phyloP scores from a whole-genome alignment of 805 yeast species.

The Helenozyma baotianmanensis region DNA sequence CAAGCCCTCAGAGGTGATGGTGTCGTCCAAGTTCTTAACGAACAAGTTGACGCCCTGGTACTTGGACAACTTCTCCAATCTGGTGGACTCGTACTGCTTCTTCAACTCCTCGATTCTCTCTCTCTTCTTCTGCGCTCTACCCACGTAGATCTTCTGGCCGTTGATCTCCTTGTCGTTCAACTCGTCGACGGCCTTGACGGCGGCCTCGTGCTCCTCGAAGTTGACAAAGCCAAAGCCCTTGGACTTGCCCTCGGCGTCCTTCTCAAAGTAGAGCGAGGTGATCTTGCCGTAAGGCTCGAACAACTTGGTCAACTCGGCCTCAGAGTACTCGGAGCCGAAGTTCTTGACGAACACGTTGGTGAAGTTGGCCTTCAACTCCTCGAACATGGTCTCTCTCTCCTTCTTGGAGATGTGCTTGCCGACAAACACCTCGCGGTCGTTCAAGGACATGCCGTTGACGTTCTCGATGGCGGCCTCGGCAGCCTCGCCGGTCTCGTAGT shows the following conservation, averaged over 20 bases:
- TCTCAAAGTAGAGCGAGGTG: conserved; percentile 78
- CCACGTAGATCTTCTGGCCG: conserved; percentile 87
- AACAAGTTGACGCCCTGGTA: conserved; percentile 97
- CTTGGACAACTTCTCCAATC: conserved; percentile 86
- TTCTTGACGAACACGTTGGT: conserved; percentile 96
- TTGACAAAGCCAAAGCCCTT: conserved; percentile 96
- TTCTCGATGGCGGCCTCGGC: conserved; percentile 94
- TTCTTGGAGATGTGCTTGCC: conserved; percentile 89
- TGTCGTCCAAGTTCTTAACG: conserved; percentile 93
- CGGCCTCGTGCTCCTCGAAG: conserved; percentile 82
- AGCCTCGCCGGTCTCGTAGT: conserved; percentile 87
- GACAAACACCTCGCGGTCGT: conserved; percentile 92
- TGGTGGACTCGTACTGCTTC: conserved; percentile 87
- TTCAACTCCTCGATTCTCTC: conserved; percentile 96
- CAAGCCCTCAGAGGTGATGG: conserved; percentile 85
- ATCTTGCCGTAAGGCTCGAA: conserved; percentile 72
- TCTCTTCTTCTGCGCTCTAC: conserved; percentile 98
- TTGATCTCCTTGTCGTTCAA: conserved; percentile 82
- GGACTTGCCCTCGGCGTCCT: conserved; percentile 81
- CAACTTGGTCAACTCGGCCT: conserved; percentile 65
- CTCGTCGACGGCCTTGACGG: conserved; percentile 86
- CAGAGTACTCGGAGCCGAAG: conserved; percentile 66
- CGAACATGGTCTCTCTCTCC: conserved; percentile 92
- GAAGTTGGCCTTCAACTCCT: conserved; percentile 85
- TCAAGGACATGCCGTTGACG: conserved; percentile 96